Percentiles rank a stretch among this genome's conserved stretches.
phyloP scores from a whole-genome alignment of 768 basidiomycete species.

The Hygrophorus russula region DNA sequence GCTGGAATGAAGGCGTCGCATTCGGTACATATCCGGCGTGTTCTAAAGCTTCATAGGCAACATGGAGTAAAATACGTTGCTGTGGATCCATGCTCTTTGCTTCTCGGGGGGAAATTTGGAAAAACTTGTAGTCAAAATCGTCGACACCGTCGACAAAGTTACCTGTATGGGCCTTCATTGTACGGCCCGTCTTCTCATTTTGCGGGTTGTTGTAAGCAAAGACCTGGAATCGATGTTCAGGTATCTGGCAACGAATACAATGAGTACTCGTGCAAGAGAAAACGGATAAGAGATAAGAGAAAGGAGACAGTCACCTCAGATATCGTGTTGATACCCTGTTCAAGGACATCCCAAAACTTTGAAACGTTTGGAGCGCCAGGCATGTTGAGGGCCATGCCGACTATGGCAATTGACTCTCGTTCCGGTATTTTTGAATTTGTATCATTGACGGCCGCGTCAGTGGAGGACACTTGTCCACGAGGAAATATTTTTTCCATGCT shows the following conservation, averaged over 20 bases:
- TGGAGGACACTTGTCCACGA: slow-evolving; percentile 7
- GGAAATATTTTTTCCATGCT: slow-evolving; percentile 25
- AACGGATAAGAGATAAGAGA: slow-evolving; percentile 5
- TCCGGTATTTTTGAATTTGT: slow-evolving; percentile 10
- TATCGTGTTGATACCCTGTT: slow-evolving; percentile 43
- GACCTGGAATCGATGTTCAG: slow-evolving; percentile 42
- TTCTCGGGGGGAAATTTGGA: slow-evolving; percentile 64
- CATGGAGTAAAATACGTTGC: slow-evolving; percentile 56
- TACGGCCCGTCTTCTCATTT: slow-evolving; percentile 20
- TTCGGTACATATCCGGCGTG: slow-evolving; percentile 60
- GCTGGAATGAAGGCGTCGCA: slow-evolving; percentile 36
- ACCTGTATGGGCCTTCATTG: slow-evolving; percentile 42
- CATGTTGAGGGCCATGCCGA: slow-evolving; percentile 59
- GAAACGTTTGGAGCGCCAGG: slow-evolving; percentile 38
- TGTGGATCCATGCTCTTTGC: slow-evolving; percentile 72
- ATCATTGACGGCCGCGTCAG: slow-evolving; percentile 14
- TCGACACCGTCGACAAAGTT: slow-evolving; percentile 52
- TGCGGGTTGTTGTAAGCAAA: slow-evolving; percentile 23
- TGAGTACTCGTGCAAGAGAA: slow-evolving; percentile 2
- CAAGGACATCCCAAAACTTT: slow-evolving; percentile 49
- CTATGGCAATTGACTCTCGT: slow-evolving; percentile 51
- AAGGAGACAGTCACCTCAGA: slow-evolving; percentile 32
- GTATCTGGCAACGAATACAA: slow-evolving; percentile 34
- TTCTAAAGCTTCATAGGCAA: slow-evolving; percentile 59
- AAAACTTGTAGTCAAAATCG: slow-evolving; percentile 60